These are phyloP conservation scores for Nephromyces sp. DNA, from an alignment of 169 alveolate genomes.

Conservation along the genomic window DNA sequence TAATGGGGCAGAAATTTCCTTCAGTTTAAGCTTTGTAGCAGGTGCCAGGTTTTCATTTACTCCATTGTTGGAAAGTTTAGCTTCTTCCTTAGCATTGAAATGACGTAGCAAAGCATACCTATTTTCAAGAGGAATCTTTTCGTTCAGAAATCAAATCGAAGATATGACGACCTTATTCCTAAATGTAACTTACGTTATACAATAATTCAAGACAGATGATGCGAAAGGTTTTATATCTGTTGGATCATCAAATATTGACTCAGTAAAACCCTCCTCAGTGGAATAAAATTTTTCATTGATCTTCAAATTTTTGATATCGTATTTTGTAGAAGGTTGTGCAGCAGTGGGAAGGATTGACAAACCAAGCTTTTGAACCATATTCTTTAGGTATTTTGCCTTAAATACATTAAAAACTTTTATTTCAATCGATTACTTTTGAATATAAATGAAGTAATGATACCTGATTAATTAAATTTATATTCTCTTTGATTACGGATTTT, in stretches of 20 bases:
- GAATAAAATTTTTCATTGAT: not conserved
- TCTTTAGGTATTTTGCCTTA: not conserved
- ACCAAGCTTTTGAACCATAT: not conserved
- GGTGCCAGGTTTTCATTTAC: not conserved
- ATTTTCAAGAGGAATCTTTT: not conserved
- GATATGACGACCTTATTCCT: not conserved
- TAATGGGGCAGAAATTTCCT: not conserved
- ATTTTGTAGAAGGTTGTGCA: not conserved
- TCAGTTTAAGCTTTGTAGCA: not conserved
- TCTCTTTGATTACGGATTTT: not conserved
- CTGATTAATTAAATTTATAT: not conserved
- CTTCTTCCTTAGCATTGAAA: not conserved
- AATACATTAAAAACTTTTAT: not conserved
- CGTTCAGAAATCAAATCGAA: not conserved
- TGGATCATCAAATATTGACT: not conserved
- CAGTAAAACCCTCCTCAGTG: not conserved
- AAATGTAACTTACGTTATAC: not conserved
- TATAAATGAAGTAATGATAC: not conserved
- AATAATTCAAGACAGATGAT: not conserved
- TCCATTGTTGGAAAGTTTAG: not conserved
- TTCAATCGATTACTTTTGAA: not conserved
- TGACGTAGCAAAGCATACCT: not conserved
- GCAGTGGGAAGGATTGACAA: slow-evolving; percentile 1
- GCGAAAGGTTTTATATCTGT: not conserved
- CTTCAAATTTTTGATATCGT: not conserved